Evolutionary conservation across 176 grass and related monocot genomes (phyloP).

Genomic region (Calamus simplicifolius): DNA sequence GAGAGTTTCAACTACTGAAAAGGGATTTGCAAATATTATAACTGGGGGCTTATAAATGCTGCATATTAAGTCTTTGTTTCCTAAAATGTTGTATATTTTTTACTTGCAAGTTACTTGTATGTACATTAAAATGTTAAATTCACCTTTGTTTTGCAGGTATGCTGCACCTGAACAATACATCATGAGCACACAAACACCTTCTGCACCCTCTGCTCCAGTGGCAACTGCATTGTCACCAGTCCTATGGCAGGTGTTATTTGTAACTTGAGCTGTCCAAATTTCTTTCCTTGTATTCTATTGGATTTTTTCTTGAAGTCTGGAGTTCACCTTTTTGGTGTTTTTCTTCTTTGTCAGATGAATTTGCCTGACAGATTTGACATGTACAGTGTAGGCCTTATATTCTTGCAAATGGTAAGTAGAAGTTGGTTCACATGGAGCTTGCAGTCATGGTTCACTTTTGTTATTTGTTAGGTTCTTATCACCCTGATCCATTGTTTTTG

Average conservation of each 20-base stretch:
- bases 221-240: slow-evolving; percentile 90
- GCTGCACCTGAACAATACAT: slow-evolving; percentile 97
- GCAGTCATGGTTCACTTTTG: too few relatives aligned
- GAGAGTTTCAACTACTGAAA: too few relatives aligned
- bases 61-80: too few relatives aligned
- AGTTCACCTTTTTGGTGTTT: background rate
- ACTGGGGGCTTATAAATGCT: too few relatives aligned
- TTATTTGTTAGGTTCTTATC: too few relatives aligned
- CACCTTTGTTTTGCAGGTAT: slow-evolving; percentile 44
- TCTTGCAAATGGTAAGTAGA: slow-evolving; percentile 85
- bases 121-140: too few relatives aligned
- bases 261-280: background rate
- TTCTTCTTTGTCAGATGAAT: slow-evolving; percentile 64
- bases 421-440: background rate
- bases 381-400: slow-evolving; percentile 94
- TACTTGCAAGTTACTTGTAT: too few relatives aligned
- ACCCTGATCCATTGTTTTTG: too few relatives aligned
- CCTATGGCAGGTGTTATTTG: slow-evolving; percentile 72
- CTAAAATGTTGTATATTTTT: too few relatives aligned
- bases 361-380: slow-evolving; percentile 99
- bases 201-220: slow-evolving; percentile 91
- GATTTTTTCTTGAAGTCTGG: background rate
- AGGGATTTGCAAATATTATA: too few relatives aligned
- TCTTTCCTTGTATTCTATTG: background rate
- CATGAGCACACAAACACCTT: slow-evolving; percentile 98